phyloP scores from a whole-genome alignment of 495 filamentous ascomycete species.

The Rostrohypoxylon terebratum region DNA sequence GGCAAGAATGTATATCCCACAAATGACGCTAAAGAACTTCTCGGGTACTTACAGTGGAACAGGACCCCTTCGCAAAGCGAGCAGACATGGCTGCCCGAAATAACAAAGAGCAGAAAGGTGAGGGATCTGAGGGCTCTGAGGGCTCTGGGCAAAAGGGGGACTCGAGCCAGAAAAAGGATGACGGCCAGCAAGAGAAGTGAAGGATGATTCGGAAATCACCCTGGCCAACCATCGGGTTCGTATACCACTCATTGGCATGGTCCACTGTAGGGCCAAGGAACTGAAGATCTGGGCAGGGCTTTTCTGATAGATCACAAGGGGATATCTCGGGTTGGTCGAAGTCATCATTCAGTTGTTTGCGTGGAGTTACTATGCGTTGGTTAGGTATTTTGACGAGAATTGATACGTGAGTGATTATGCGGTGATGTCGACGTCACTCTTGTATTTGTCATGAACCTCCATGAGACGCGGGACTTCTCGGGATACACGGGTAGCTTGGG shows the following conservation, averaged over 20 bases:
- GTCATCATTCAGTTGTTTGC: constrained; percentile 7
- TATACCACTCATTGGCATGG: neutral
- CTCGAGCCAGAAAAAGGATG: constrained; percentile 27
- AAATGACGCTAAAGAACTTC: neutral
- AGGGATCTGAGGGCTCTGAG: constrained; percentile 25
- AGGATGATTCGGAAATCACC: neutral
- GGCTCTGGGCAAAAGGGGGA: constrained; percentile 20
- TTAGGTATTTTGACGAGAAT: neutral
- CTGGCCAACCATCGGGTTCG: constrained; percentile 8
- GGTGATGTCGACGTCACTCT: constrained; percentile 33
- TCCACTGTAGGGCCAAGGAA: constrained; percentile 2
- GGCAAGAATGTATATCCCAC: constrained; percentile 51
- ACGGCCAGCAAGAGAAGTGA: constrained; percentile 32
- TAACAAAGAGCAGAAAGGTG: constrained; percentile 47
- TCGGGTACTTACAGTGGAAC: constrained; percentile 26
- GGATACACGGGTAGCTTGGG: neutral
- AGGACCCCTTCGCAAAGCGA: constrained; percentile 59
- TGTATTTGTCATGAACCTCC: constrained; percentile 6
- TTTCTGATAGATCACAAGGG: constrained; percentile 35
- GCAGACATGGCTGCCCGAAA: constrained; percentile 58
- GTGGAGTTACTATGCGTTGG: neutral
- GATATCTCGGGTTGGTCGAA: constrained; percentile 27
- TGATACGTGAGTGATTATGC: constrained; percentile 20
- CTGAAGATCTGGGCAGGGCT: constrained; percentile 25
- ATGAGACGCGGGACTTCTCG: constrained; percentile 20